These are phyloP conservation scores for Starmerella bombicola DNA, from an alignment of 805 yeast genomes.

Conservation along the genomic window DNA sequence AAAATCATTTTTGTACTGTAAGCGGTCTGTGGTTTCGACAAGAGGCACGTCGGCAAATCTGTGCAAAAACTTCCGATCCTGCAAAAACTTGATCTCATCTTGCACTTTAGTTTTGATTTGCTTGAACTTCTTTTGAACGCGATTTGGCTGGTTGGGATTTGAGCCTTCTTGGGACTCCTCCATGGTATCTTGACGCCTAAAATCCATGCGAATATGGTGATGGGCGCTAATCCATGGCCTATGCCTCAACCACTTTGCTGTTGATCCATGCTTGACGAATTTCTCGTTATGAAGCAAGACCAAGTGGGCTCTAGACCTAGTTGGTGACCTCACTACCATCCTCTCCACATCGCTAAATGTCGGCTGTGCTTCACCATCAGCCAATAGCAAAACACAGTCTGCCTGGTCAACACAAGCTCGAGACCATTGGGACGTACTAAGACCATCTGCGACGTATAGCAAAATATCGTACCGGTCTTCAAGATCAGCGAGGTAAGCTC, in stretches of 20 bases:
- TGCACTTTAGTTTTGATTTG: constrained; percentile 23
- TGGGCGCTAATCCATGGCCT: constrained; percentile 87
- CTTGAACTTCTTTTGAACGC: constrained; percentile 12
- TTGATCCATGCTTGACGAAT: constrained; percentile 71
- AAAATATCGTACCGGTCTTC: constrained; percentile 86
- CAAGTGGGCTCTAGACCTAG: constrained; percentile 79
- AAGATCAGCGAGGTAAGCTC: constrained; percentile 80
- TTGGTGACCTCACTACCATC: constrained; percentile 55
- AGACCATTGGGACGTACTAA: constrained; percentile 73
- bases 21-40: constrained; percentile 26
- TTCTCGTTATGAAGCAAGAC: constrained; percentile 74
- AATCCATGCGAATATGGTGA: constrained; percentile 74
- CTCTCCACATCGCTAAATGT: constrained; percentile 78
- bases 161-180: constrained; percentile 25
- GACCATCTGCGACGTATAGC: constrained; percentile 75
- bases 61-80: constrained; percentile 21
- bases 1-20: constrained; percentile 68
- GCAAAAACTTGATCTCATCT: constrained; percentile 19
- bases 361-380: constrained; percentile 66
- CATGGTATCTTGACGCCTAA: constrained; percentile 20
- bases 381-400: constrained; percentile 79
- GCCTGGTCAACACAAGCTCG: constrained; percentile 88
- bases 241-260: constrained; percentile 70
- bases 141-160: constrained; percentile 1
- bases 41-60: neutral